These are phyloP conservation scores for Didymella arachidicola DNA, from an alignment of 2,329 filamentous ascomycete species.

Conservation along the genomic window DNA sequence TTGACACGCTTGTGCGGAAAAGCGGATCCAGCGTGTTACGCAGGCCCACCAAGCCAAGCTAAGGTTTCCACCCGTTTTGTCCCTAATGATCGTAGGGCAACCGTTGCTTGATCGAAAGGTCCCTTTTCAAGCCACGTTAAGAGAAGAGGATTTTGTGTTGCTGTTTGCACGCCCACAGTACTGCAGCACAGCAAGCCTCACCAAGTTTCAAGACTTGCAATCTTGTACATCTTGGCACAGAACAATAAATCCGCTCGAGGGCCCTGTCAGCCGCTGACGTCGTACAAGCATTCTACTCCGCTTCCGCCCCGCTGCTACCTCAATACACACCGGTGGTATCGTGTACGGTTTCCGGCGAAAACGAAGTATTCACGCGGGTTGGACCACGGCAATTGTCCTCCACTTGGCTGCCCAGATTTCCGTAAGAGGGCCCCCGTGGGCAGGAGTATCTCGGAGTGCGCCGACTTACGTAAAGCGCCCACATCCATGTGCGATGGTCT, in stretches of 20 bases:
- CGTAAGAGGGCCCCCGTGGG: conserved; percentile 11
- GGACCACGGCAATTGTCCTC: conserved; percentile 10
- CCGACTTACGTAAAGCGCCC: conserved; percentile 16
- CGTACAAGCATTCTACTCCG: conserved; percentile 5
- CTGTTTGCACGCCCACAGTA: neutral
- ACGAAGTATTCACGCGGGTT: conserved; percentile 7
- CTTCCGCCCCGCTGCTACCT: conserved; percentile 14
- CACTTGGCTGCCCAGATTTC: conserved; percentile 4
- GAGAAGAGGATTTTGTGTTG: neutral
- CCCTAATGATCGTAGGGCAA: conserved; percentile 1
- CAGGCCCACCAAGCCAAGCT: conserved; percentile 18
- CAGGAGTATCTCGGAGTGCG: conserved; percentile 6
- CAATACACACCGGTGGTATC: conserved; percentile 8
- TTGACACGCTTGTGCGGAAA: conserved; percentile 19
- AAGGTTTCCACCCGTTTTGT: conserved; percentile 8
- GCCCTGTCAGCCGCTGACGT: conserved; percentile 21
- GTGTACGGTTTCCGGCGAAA: conserved; percentile 6
- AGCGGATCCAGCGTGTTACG: conserved; percentile 9
- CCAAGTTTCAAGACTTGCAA: neutral
- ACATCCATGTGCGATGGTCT: conserved; percentile 6
- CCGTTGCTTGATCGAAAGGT: conserved; percentile 1
- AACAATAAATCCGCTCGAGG: neutral
- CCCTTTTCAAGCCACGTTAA: conserved; percentile 2
- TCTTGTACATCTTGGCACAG: conserved; percentile 2
- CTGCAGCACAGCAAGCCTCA: conserved; percentile 3